A percentile compares a stretch with the other conserved stretches of the same genome.
Evolutionary conservation across 2,329 filamentous ascomycete species (phyloP).

Genomic region (Didymella keratinophila): DNA sequence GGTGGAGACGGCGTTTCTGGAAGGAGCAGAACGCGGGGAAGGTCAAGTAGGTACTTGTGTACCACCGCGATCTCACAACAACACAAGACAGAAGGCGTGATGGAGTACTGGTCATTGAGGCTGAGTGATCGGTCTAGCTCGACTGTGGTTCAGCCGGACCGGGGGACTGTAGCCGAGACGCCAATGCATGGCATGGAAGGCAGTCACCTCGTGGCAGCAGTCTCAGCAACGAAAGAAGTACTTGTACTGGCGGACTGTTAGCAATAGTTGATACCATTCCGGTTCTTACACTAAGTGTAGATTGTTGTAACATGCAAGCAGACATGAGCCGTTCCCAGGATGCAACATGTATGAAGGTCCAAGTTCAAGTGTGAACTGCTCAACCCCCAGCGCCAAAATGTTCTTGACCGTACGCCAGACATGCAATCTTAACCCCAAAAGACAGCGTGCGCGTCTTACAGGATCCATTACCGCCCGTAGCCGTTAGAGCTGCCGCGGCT

Average conservation of each 20-base stretch:
- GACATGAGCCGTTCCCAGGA: constrained; percentile 11
- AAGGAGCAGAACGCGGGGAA: constrained; percentile 29
- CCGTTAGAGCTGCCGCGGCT: constrained; percentile 29
- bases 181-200: not conserved
- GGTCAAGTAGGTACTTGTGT: not conserved
- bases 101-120: not conserved
- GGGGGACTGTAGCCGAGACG: not conserved
- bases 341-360: constrained; percentile 10
- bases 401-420: constrained; percentile 11
- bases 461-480: constrained; percentile 26
- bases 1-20: constrained; percentile 37
- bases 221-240: not conserved
- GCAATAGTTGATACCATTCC: not conserved
- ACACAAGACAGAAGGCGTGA: not conserved
- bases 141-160: not conserved
- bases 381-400: constrained; percentile 2
- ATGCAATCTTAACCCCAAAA: constrained; percentile 11
- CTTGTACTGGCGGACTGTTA: not conserved
- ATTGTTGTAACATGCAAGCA: constrained; percentile 12
- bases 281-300: constrained; percentile 10
- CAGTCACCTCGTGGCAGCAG: not conserved
- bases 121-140: not conserved
- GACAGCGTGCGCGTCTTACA: not conserved
- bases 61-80: not conserved
- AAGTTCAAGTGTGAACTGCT: not conserved